Base-by-base conservation (phyloP, 1,284 basidiomycete species). In the Neonothopanus nambi region DNA sequence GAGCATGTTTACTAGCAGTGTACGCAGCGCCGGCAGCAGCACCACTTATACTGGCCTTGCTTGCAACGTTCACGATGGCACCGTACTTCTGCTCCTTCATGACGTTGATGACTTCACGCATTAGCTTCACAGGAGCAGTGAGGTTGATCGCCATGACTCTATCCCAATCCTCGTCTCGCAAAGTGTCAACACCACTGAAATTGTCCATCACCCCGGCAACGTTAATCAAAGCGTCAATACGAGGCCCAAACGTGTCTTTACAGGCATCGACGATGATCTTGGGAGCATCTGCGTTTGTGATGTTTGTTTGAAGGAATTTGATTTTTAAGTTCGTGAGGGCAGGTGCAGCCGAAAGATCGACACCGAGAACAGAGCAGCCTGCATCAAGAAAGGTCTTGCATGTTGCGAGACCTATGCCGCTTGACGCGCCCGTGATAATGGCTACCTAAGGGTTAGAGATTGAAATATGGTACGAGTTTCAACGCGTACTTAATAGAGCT, bases 331-430 rank as follows among this genome's bases (percentile, higher is more conserved):
- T n/a, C 13, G 21, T 48, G 3, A 45, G 7, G 20, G 41, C 28
- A 30, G 47, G 53, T 9, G 53, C 17, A 12, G 47, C n/a, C 9
- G 40, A 36, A 12, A 55, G n/a, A 39, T 62, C 60, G 33, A 59
- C 51, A 17, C 58, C 60, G 6, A 62, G 43, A 30, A 62, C 59
- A 8, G 18, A 46, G 36, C 54, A 57, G 9, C 52, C 56, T 12
- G 41, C 21, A 56, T 59, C 56, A 36, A 70, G 61, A 21, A 67
- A 65, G 17, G 65, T 47, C 20, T 61, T 59, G 3, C 67, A 65
- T 13, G 72, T 63, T 12, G 67, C 66, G 5, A 63, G 61, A 7
- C 72, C 71, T 17, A 74, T 65, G 15, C 71, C 71, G 11, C 65
- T 67, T 13, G 67, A 69, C 13, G 49, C 38, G 23, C 59, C 59